Evolutionary conservation across 1,284 basidiomycete genomes (phyloP).

Genomic region (Earliella scabrosa): DNA sequence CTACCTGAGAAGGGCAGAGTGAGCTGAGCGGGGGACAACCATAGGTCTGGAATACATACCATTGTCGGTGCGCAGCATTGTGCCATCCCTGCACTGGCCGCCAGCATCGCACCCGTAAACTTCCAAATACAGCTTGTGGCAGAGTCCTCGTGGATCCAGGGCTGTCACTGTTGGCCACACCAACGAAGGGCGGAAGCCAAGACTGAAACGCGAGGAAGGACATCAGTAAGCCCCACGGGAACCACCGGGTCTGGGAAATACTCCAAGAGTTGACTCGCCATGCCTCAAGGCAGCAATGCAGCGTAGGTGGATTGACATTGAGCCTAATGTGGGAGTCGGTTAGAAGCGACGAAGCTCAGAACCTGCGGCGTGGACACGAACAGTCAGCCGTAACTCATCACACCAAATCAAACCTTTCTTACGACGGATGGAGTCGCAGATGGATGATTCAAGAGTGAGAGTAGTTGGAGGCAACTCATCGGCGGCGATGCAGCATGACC

Average conservation of each 20-base stretch:
- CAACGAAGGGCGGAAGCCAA: background rate
- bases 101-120: background rate
- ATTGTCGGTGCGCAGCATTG: background rate
- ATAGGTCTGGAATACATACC: background rate
- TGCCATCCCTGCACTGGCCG: background rate
- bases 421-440: too few species aligned
- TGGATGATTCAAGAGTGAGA: background rate
- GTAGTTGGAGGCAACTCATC: background rate
- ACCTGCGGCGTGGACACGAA: background rate
- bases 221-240: background rate
- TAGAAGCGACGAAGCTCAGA: background rate
- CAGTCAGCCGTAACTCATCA: too few species aligned
- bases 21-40: too few species aligned
- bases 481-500: background rate
- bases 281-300: slow-evolving; percentile 1
- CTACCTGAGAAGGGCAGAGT: too few species aligned
- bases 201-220: background rate
- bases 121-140: background rate
- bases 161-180: background rate
- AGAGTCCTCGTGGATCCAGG: background rate
- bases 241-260: background rate
- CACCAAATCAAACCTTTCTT: too few species aligned
- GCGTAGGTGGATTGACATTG: background rate
- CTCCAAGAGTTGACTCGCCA: background rate
- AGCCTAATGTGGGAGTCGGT: background rate